phyloP scores from a whole-genome alignment of 345 rosid genomes.

The Corymbia maculata region DNA sequence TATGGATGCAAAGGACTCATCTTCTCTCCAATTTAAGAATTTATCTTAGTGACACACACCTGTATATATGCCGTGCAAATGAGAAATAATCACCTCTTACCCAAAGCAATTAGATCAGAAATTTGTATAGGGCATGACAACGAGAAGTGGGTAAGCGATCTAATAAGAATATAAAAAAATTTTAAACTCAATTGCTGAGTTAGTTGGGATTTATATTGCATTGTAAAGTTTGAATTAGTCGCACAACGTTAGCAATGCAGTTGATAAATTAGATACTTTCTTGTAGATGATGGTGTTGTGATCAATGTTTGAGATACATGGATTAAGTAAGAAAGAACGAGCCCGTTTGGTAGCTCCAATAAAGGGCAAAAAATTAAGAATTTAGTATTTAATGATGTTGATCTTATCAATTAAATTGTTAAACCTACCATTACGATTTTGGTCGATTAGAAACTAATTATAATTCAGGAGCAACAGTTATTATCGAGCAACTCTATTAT shows the following conservation, averaged over 20 bases:
- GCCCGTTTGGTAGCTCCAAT: neutral
- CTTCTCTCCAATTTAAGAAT: neutral
- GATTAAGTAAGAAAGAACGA: neutral
- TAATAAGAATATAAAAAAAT: neutral
- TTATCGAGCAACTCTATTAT: accelerated
- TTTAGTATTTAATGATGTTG: neutral
- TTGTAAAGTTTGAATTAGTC: neutral
- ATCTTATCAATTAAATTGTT: neutral
- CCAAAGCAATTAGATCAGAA: neutral
- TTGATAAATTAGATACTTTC: neutral
- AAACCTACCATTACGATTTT: neutral
- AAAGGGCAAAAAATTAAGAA: neutral
- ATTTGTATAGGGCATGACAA: neutral
- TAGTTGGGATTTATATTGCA: neutral
- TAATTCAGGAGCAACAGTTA: neutral
- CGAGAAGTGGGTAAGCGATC: neutral
- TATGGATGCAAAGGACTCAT: neutral
- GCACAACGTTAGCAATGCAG: accelerated
- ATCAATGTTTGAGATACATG: neutral
- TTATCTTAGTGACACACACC: neutral
- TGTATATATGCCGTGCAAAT: neutral
- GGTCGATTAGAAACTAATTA: neutral
- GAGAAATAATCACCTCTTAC: neutral
- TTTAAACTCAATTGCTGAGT: neutral
- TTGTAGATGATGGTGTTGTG: neutral